Conservation (phyloP, 305 asterid genomes). For the Plantago coronopus region DNA sequence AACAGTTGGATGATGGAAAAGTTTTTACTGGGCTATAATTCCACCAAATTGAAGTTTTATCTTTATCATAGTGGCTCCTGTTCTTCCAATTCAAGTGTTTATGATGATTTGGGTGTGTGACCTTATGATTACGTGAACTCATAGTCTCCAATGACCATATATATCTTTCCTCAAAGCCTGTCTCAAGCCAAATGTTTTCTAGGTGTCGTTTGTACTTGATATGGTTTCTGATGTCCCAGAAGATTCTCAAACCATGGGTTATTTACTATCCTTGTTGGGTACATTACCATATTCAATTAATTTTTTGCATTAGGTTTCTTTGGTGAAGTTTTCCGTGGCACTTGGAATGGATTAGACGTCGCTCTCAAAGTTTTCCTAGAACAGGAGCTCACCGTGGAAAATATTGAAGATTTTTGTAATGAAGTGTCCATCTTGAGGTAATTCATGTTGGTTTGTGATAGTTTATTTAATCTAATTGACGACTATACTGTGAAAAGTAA, state of each 20-base stretch:
- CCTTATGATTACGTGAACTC: no score
- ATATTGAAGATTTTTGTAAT: constrained; percentile 93
- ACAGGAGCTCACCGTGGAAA: constrained; percentile 90
- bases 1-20: no score
- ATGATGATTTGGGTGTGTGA: no score
- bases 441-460: constrained; percentile 12
- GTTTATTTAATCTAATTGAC: constrained; percentile 13
- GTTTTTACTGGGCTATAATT: no score
- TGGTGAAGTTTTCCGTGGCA: constrained; percentile 98
- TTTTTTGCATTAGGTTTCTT: constrained; percentile 61
- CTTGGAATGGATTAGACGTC: constrained; percentile 92
- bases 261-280: not conserved
- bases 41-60: no score
- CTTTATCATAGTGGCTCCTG: no score
- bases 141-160: no score
- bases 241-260: not conserved
- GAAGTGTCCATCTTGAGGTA: constrained; percentile 92
- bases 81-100: no score
- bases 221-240: not conserved
- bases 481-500: constrained; percentile 3
- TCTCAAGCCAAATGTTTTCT: not conserved
- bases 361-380: constrained; percentile 88
- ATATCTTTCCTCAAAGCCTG: not conserved
- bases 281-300: constrained; percentile 1
- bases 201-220: not conserved